These are phyloP conservation scores for Trichoderma sp. DNA, from an alignment of 2,329 filamentous ascomycete species.

Conservation along the genomic window DNA sequence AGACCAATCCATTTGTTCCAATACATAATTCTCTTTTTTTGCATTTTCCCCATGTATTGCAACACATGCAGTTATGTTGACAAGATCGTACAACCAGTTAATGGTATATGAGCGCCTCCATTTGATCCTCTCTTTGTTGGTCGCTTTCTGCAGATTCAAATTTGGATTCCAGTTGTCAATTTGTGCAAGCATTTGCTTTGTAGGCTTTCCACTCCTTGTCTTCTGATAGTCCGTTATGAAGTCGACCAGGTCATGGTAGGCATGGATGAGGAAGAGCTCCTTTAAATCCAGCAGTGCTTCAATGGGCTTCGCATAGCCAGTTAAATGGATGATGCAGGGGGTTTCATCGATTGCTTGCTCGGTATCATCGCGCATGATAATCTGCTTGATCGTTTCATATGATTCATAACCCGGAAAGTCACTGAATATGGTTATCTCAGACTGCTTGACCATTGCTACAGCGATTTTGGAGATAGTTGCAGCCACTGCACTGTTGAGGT, in stretches of 20 bases:
- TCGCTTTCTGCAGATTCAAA: constrained; percentile 45
- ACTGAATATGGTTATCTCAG: constrained; percentile 45
- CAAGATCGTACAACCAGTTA: constrained; percentile 57
- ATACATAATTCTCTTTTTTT: constrained; percentile 40
- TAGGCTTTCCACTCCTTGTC: constrained; percentile 51
- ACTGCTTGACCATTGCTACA: constrained; percentile 47
- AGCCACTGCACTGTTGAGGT: constrained; percentile 52
- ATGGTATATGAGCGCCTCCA: constrained; percentile 56
- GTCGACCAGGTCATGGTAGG: constrained; percentile 48
- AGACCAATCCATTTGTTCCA: constrained; percentile 50
- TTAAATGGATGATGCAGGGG: neutral
- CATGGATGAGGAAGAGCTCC: constrained; percentile 49
- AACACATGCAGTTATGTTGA: constrained; percentile 49
- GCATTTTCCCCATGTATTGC: constrained; percentile 45
- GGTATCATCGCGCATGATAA: constrained; percentile 45
- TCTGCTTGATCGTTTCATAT: constrained; percentile 48
- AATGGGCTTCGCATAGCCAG: no score
- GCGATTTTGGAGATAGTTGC: constrained; percentile 48
- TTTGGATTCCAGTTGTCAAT: constrained; percentile 48
- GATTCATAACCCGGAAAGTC: constrained; percentile 52
- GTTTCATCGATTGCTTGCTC: constrained; percentile 36
- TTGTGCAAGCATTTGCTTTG: constrained; percentile 47
- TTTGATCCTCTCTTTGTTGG: constrained; percentile 44
- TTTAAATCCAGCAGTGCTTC: constrained; percentile 46
- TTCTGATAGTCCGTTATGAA: constrained; percentile 52